A percentile compares a stretch with the other conserved stretches of the same genome.
These are phyloP conservation scores for Macrocybe gigantea DNA, from an alignment of 768 basidiomycete genomes.

Conservation along the genomic window DNA sequence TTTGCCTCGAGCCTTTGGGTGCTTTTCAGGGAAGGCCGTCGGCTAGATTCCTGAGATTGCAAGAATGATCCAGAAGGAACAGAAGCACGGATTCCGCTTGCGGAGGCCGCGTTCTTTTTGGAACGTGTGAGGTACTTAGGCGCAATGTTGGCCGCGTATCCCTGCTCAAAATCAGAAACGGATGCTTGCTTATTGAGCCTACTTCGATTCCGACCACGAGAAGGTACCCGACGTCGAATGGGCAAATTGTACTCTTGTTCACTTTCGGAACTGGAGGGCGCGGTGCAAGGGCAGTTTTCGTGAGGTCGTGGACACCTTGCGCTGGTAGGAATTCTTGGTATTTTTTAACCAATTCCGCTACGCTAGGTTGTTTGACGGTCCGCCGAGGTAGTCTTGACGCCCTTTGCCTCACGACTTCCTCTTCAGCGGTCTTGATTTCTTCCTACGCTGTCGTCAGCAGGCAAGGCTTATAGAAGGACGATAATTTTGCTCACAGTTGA, in stretches of 20 bases:
- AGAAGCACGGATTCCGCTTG: conserved; percentile 41
- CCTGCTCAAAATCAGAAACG: conserved; percentile 82
- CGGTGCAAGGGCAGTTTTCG: conserved; percentile 65
- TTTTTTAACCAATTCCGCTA: conserved; percentile 81
- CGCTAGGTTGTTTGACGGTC: conserved; percentile 49
- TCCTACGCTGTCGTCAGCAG: conserved; percentile 7
- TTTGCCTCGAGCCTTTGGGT: conserved; percentile 26
- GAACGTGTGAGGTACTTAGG: conserved; percentile 61
- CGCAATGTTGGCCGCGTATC: conserved; percentile 91
- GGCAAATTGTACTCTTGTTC: conserved; percentile 59
- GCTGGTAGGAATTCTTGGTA: conserved; percentile 76
- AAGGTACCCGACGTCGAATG: conserved; percentile 28
- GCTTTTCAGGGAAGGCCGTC: conserved; percentile 76
- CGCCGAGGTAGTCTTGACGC: conserved; percentile 64
- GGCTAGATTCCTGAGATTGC: conserved; percentile 36
- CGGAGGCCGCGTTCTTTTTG: conserved; percentile 34
- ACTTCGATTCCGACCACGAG: conserved; percentile 46
- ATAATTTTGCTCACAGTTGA: neutral
- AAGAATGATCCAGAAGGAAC: conserved; percentile 19
- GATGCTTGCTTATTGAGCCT: conserved; percentile 48
- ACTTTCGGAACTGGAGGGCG: conserved; percentile 67
- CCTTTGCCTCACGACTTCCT: conserved; percentile 23
- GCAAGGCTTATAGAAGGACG: neutral
- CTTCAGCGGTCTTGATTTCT: conserved; percentile 12
- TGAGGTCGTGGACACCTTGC: conserved; percentile 65